Percentiles rank a stretch among this genome's conserved stretches.
phyloP scores from a whole-genome alignment of 306 rosid genomes.

The Urtica urens region DNA sequence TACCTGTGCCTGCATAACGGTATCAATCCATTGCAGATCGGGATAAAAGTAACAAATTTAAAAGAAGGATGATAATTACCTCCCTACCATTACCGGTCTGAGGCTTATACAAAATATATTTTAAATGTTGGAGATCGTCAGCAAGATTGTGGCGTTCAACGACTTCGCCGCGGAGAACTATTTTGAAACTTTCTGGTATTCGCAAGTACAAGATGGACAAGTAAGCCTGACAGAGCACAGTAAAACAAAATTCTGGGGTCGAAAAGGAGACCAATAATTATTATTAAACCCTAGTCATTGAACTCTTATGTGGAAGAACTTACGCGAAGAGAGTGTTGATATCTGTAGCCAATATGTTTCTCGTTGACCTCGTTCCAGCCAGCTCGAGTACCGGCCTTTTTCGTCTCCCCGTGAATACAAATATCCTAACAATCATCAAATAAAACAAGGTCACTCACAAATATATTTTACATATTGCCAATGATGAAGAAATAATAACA shows the following conservation, averaged over 20 bases:
- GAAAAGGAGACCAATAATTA: too few species aligned
- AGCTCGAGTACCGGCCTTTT: constrained; percentile 15
- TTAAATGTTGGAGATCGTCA: constrained; percentile 52
- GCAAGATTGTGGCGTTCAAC: constrained; percentile 71
- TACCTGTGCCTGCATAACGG: constrained; percentile 35
- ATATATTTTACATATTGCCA: not conserved
- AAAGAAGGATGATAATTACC: constrained; percentile 41
- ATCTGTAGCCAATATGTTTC: constrained; percentile 61
- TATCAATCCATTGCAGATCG: not conserved
- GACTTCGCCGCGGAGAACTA: constrained; percentile 59
- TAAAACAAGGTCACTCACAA: constrained; percentile 2
- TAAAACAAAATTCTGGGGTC: too few species aligned
- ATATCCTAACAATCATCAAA: constrained; percentile 60
- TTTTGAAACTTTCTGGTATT: constrained; percentile 43
- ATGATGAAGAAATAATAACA: constrained; percentile 4
- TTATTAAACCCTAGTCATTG: constrained; percentile 12
- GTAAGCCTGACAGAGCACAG: constrained; percentile 48
- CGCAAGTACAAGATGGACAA: constrained; percentile 85
- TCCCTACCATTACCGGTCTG: constrained; percentile 38
- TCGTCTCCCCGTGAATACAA: constrained; percentile 49
- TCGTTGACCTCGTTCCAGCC: constrained; percentile 39
- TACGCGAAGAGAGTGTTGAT: constrained; percentile 72
- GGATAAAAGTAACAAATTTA: constrained; percentile 1
- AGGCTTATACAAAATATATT: constrained; percentile 62
- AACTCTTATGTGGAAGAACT: constrained; percentile 21